phyloP scores from a whole-genome alignment of 306 rosid species.

The Trichosanthes cucumerina region DNA sequence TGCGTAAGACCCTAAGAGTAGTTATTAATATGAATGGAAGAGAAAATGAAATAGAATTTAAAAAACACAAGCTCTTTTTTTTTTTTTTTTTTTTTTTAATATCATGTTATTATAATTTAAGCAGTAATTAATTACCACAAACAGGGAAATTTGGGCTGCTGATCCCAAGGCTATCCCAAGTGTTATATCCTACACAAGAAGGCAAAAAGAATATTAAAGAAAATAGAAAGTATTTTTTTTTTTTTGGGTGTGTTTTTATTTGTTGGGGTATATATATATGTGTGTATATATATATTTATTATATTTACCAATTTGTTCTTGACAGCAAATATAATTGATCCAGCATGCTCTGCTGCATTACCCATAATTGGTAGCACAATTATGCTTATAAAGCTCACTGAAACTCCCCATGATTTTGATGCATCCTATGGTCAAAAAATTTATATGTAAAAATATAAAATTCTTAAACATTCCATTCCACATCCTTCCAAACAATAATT shows the following conservation, averaged over 20 bases:
- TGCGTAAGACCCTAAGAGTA: too few species aligned
- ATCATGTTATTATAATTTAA: too few species aligned
- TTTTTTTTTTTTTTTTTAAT: too few species aligned
- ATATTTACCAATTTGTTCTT: constrained; percentile 69
- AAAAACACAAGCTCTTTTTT: too few species aligned
- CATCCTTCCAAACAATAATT: too few species aligned
- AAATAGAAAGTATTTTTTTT: background rate
- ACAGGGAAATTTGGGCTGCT: constrained; percentile 71
- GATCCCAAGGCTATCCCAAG: constrained; percentile 91
- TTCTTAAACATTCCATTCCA: too few species aligned
- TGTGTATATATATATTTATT: background rate
- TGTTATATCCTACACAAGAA: constrained; percentile 52
- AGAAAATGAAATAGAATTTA: too few species aligned
- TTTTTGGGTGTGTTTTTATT: background rate
- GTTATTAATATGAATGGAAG: too few species aligned
- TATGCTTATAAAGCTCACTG: constrained; percentile 77
- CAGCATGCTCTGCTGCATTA: constrained; percentile 96
- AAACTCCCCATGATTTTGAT: constrained; percentile 78
- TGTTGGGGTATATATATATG: background rate
- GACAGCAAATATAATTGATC: constrained; percentile 85
- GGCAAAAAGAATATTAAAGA: background rate
- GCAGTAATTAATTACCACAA: constrained; percentile 39
- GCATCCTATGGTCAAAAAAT: constrained; percentile 39
- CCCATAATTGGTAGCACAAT: constrained; percentile 90
- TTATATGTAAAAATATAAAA: too few species aligned